A percentile compares a stretch with the other conserved stretches of the same genome.
Conservation (phyloP, 2,329 filamentous ascomycete species). For the Fragosphaeria purpurea region DNA sequence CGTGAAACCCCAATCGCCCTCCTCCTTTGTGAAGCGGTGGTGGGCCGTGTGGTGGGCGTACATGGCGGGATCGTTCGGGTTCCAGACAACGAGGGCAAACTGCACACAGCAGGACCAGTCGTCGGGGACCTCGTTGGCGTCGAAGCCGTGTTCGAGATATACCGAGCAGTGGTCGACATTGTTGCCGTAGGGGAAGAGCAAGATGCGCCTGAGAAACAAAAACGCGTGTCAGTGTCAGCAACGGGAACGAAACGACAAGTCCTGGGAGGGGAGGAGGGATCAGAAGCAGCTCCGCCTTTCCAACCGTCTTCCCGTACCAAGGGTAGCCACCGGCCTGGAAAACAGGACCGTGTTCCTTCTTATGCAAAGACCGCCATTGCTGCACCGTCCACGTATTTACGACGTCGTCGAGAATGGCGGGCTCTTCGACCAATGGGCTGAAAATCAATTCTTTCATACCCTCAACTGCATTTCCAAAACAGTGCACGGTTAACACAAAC, state of each 20-base stretch:
- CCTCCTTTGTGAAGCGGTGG: conserved; percentile 91
- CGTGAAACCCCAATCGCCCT: conserved; percentile 99
- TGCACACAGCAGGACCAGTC: conserved; percentile 97
- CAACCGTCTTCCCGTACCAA: conserved; percentile 49
- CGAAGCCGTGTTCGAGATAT: conserved; percentile 91
- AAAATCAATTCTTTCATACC: conserved; percentile 77
- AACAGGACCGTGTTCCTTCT: conserved; percentile 77
- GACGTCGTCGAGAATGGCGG: conserved; percentile 67
- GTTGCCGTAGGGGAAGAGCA: conserved; percentile 93
- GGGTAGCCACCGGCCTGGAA: conserved; percentile 82
- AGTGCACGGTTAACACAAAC: not conserved
- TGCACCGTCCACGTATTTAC: conserved; percentile 80
- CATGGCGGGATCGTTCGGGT: conserved; percentile 81
- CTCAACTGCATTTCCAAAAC: conserved; percentile 47
- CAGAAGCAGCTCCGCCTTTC: not conserved
- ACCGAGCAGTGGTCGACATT: conserved; percentile 89
- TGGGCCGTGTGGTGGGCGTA: conserved; percentile 76
- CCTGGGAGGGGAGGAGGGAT: not conserved
- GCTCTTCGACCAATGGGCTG: conserved; percentile 60
- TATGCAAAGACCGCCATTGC: conserved; percentile 64
- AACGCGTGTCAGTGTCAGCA: conserved; percentile 11
- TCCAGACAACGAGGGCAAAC: conserved; percentile 90
- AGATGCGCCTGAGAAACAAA: conserved; percentile 57
- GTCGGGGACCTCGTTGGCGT: conserved; percentile 63
- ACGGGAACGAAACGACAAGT: not conserved